A percentile compares a stretch with the other conserved stretches of the same genome.
Evolutionary conservation across 2,329 filamentous ascomycete species (phyloP).

Genomic region (Fusarium clavum): DNA sequence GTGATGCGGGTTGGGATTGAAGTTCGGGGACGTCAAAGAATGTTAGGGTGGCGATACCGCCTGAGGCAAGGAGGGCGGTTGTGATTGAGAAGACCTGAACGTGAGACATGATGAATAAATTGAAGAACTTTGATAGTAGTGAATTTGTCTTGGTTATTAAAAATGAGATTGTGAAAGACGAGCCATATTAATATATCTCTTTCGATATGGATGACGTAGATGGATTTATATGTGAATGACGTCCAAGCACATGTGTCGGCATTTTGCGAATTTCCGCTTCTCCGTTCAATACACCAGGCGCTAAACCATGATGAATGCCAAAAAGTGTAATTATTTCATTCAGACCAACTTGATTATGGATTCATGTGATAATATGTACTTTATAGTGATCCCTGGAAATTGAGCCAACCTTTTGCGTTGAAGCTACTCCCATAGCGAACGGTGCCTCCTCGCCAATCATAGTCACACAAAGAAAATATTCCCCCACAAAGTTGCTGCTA

Average conservation of each 20-base stretch:
- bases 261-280: not conserved
- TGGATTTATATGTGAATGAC: not conserved
- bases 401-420: no score
- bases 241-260: not conserved
- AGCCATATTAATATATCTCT: not conserved
- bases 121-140: no score
- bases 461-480: no score
- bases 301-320: not conserved
- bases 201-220: slow-evolving; percentile 1
- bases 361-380: no score
- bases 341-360: no score
- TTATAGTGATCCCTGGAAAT: no score
- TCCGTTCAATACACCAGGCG: not conserved
- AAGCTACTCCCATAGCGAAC: no score
- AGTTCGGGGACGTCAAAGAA: slow-evolving; percentile 20
- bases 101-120: not conserved
- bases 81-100: not conserved
- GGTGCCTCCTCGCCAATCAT: no score
- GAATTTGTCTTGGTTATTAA: no score
- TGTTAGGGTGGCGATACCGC: slow-evolving; percentile 1
- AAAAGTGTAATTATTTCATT: no score
- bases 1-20: slow-evolving; percentile 12
- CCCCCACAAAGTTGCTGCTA: no score
- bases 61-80: not conserved
- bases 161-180: no score